Evolutionary conservation across 495 filamentous ascomycete species (phyloP), one percentile per base, ranked within the genome.

Genomic region (Aspergillus taichungensis): DNA sequence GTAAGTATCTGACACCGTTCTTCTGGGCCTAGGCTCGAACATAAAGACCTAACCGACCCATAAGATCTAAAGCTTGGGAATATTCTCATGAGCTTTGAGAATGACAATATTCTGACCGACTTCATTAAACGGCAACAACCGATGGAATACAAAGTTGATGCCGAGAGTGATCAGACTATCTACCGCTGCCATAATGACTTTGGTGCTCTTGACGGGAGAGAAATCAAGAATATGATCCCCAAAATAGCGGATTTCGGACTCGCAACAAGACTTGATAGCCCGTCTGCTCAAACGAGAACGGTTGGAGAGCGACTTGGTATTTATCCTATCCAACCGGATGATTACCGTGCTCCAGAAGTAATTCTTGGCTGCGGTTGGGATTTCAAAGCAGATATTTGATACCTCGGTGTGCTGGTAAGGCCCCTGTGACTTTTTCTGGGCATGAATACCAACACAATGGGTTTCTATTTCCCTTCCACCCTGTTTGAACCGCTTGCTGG

Each of bases 241-340:
- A 88, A 88, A 65, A 86, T 89, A 49, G 87, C 83, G 62, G 86
- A 91, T 66, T 90, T 91, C 59, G 86, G 86, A 39, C 68, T 87
- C 9, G 83, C 86, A 0, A 77, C 83, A 57, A 84, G 82, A 9
- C 49, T 53, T 31, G 49, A 58, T 13, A 18, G 2, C 2, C 18
- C 18, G 18, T 24, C 18, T 4, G 4, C 18, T 24, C 1, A 24
- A 24, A 11, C 9, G 34, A 37, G 6, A 36, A 42, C 30, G 45
- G 47, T 30, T 34, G 32, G 29, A 24, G 18, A 24, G 18, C 18
- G 4, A 24, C 2, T 24, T 4, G 46, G 43, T 11, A 43, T 57
- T 31, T 53, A 59, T 43, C 62, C 61, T 28, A 66, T 67, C 34
- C 58, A 64, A 30, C 61, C 64, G 31, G 47, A 56, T 28, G 42